Evolutionary conservation across 306 rosid species (phyloP).

Genomic region (Medicago truncatula): MtrunA17r5.0-ANR NC_053045.1:45708501-45709000

Average conservation of each 20-base stretch:
- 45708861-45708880: conserved; percentile 25
- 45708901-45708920: conserved; percentile 43
- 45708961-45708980: background rate
- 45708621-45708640: no score
- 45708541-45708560: no score
- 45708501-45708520: no score
- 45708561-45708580: no score
- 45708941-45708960: conserved; percentile 54
- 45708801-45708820: conserved; percentile 51
- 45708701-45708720: no score
- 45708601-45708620: no score
- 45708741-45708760: background rate
- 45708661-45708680: no score
- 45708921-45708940: conserved; percentile 57
- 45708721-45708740: background rate
- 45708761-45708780: background rate
- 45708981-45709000: background rate
- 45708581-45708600: no score
- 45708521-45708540: no score
- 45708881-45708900: background rate
- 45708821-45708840: conserved; percentile 54
- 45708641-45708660: no score
- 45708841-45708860: conserved; percentile 62
- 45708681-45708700: no score
- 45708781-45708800: conserved; percentile 42